Evolutionary conservation across 2,329 filamentous ascomycete genomes (phyloP), one percentile per base, ranked within the genome.

Genomic region (Aspergillus brunneoviolaceus): DNA sequence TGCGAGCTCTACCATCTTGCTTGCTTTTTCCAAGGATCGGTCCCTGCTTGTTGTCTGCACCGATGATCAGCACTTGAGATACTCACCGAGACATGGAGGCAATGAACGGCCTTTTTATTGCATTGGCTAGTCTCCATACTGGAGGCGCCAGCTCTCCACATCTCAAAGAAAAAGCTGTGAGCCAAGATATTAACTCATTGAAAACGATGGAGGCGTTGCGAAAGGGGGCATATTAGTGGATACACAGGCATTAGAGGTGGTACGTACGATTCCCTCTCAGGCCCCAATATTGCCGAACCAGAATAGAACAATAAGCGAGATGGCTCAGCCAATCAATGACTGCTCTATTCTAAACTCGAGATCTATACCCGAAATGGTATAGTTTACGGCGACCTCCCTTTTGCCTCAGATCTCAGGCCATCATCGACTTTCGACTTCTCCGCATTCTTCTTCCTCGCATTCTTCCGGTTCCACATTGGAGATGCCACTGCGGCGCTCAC

Each of bases 401-500:
- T 4, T 55, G 29, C 53, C 53, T 49, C 29, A 55, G 53, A 31
- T 11, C 10, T 5, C 9, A 3, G 11, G n/a, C 29, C 4, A 27
- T 12, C 4, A 55, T 25, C 23, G 9, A 29, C 9, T 29, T 10
- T 23, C 25, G 10, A 9, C 12, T 25, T 21, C 33, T 21, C 35
- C 21, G 23, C 25, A 1, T 23, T 19, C 42, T 19, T 16, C 21
- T n/a, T 35, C 25, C 14, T 12, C 27, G 16, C 42, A 42, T 42
- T 52, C 16, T 19, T 35, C 50, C 29, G n/a, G 7, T 45, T 5
- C 16, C 39, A 14, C 16, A n/a, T 21, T 29, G 42, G 47, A 35
- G 16, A 62, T 62, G 60, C 60, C 60, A 23, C 52, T 48, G 23
- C 60, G 60, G 23, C 53, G 60, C n/a, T 51, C 58, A 31, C 58